Percentiles rank a stretch among this genome's conserved stretches.
These are phyloP conservation scores for Austroboletus eburneus DNA, from an alignment of 768 basidiomycete genomes.

Conservation along the genomic window DNA sequence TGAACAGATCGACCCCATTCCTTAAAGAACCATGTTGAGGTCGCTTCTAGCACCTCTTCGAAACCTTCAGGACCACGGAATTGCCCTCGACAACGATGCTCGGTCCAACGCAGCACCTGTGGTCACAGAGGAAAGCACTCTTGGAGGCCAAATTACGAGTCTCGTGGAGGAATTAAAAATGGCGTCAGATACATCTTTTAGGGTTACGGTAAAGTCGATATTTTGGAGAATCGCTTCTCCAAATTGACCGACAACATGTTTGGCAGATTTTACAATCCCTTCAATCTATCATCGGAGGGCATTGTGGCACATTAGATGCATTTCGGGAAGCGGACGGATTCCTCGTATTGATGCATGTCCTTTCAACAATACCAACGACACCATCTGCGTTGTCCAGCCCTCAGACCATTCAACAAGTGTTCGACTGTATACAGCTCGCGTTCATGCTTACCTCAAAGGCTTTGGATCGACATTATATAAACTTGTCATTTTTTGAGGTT, in stretches of 20 bases:
- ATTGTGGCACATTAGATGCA: constrained; percentile 61
- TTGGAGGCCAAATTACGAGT: constrained; percentile 56
- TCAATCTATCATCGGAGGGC: constrained; percentile 62
- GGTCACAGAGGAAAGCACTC: neutral
- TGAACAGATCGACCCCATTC: too few species aligned
- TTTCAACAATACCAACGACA: constrained; percentile 50
- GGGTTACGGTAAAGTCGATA: constrained; percentile 47
- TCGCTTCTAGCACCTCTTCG: constrained; percentile 58
- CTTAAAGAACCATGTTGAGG: constrained; percentile 54
- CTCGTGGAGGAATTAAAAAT: constrained; percentile 67
- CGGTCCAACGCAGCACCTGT: neutral
- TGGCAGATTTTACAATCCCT: constrained; percentile 62
- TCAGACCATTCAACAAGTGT: constrained; percentile 36
- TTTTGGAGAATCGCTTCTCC: neutral
- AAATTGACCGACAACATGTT: neutral
- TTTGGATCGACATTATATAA: constrained; percentile 50
- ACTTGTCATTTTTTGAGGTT: constrained; percentile 66
- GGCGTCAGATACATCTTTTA: constrained; percentile 41
- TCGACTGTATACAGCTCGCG: constrained; percentile 55
- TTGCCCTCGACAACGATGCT: constrained; percentile 26
- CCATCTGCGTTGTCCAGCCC: constrained; percentile 27
- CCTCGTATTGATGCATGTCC: constrained; percentile 64
- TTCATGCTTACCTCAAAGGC: constrained; percentile 66
- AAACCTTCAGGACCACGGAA: constrained; percentile 47
- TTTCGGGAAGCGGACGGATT: constrained; percentile 85